These are phyloP conservation scores for Abrus pulchellus DNA, from an alignment of 306 rosid species.

Conservation along the genomic window DNA sequence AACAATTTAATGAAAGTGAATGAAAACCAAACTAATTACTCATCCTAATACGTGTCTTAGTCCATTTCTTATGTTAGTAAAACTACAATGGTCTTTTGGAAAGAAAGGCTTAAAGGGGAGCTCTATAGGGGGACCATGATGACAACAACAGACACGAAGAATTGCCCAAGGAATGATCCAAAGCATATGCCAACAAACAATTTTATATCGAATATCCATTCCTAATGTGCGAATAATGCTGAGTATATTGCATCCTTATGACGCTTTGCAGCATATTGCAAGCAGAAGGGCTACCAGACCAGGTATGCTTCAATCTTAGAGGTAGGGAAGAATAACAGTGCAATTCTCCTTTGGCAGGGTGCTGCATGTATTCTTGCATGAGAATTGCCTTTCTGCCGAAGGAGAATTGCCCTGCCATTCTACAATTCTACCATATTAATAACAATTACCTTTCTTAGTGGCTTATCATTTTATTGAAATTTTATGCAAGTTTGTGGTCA, in stretches of 20 bases:
- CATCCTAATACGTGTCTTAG: background rate
- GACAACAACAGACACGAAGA: constrained; percentile 16
- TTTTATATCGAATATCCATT: constrained; percentile 43
- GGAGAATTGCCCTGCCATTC: constrained; percentile 59
- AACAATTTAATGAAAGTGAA: background rate
- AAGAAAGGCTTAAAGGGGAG: constrained; percentile 20
- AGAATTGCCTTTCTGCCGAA: constrained; percentile 41
- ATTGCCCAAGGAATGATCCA: constrained; percentile 44
- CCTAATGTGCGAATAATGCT: constrained; percentile 39
- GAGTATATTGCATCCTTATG: constrained; percentile 24
- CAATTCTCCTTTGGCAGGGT: constrained; percentile 51
- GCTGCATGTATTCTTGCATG: background rate
- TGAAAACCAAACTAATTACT: background rate
- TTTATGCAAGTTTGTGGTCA: background rate
- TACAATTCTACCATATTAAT: constrained; percentile 27
- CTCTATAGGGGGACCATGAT: constrained; percentile 42
- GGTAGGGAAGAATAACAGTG: constrained; percentile 50
- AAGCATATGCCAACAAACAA: constrained; percentile 43
- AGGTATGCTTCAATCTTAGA: background rate
- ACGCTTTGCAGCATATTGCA: background rate
- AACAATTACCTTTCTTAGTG: background rate
- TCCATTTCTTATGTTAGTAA: background rate
- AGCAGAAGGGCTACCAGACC: constrained; percentile 12
- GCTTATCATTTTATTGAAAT: background rate
- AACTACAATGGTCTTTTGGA: constrained; percentile 1